phyloP scores from a whole-genome alignment of 495 filamentous ascomycete species.

The Annulohypoxylon maeteangense region DNA sequence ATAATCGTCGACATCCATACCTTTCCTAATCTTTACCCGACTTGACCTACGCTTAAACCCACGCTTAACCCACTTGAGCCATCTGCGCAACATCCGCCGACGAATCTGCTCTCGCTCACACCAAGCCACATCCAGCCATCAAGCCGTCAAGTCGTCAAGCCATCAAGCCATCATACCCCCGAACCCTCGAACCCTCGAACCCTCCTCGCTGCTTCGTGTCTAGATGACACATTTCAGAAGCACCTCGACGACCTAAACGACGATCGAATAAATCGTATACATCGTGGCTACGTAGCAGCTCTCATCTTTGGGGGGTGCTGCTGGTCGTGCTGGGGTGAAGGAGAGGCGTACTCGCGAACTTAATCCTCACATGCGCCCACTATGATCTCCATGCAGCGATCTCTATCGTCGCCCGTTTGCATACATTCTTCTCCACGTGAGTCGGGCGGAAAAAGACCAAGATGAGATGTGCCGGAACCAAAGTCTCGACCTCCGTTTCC shows the following conservation, averaged over 20 bases:
- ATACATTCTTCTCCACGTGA: slow-evolving; percentile 63
- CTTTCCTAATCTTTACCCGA: slow-evolving; percentile 27
- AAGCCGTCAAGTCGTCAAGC: too few relatives aligned
- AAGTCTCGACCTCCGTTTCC: slow-evolving; percentile 5
- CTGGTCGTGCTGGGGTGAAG: slow-evolving; percentile 42
- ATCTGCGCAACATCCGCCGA: slow-evolving; percentile 20
- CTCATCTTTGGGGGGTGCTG: slow-evolving; percentile 38
- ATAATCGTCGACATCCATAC: slow-evolving; percentile 22
- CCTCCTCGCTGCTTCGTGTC: slow-evolving; percentile 18
- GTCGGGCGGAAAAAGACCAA: slow-evolving; percentile 43
- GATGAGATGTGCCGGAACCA: slow-evolving; percentile 18
- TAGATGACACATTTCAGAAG: slow-evolving; percentile 35
- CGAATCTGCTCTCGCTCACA: slow-evolving; percentile 18
- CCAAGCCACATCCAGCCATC: slow-evolving; percentile 11
- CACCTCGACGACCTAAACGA: slow-evolving; percentile 17
- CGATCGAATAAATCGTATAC: slow-evolving; percentile 38
- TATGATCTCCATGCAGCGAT: slow-evolving; percentile 67
- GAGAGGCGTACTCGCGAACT: slow-evolving; percentile 24
- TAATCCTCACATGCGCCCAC: slow-evolving; percentile 53
- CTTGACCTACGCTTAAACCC: slow-evolving; percentile 29
- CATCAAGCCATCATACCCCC: too few relatives aligned
- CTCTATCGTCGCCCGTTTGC: slow-evolving; percentile 62
- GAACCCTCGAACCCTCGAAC: not conserved
- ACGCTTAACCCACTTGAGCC: slow-evolving; percentile 37
- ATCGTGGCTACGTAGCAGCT: slow-evolving; percentile 43